phyloP scores from a whole-genome alignment of 768 basidiomycete genomes.

The Phanerochaete carnosa region DNA sequence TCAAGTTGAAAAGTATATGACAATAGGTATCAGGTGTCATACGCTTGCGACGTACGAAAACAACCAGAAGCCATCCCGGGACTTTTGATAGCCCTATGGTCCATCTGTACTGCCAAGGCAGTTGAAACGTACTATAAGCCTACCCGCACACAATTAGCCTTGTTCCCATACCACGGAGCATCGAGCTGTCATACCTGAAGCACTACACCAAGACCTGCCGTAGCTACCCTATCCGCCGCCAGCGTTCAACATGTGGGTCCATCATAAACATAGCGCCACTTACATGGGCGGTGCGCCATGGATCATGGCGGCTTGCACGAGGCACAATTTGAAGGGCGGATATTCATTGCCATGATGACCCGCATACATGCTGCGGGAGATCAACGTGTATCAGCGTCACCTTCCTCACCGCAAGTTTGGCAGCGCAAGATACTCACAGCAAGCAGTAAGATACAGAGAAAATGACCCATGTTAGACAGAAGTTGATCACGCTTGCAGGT shows the following conservation, averaged over 20 bases:
- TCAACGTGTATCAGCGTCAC: neutral
- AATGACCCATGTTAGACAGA: constrained; percentile 54
- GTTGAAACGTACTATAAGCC: constrained; percentile 36
- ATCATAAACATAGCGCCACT: constrained; percentile 14
- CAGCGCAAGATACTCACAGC: constrained; percentile 35
- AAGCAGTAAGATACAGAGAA: constrained; percentile 51
- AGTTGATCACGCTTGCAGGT: constrained; percentile 53
- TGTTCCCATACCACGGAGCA: neutral
- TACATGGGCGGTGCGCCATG: constrained; percentile 54
- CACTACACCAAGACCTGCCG: constrained; percentile 39
- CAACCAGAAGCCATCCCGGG: constrained; percentile 23
- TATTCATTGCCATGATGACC: constrained; percentile 23
- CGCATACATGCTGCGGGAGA: constrained; percentile 28
- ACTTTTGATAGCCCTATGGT: constrained; percentile 13
- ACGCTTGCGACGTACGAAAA: constrained; percentile 20
- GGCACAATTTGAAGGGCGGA: constrained; percentile 36
- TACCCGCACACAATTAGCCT: constrained; percentile 11
- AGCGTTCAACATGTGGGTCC: neutral
- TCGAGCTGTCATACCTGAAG: constrained; percentile 31
- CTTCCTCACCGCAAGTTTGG: neutral
- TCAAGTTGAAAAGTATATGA: constrained; percentile 2
- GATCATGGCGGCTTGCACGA: constrained; percentile 50
- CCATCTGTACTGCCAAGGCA: constrained; percentile 17
- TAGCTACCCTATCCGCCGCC: constrained; percentile 33
- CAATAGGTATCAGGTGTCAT: neutral